phyloP scores from a whole-genome alignment of 805 yeast genomes.

The Candida berthetii region DNA sequence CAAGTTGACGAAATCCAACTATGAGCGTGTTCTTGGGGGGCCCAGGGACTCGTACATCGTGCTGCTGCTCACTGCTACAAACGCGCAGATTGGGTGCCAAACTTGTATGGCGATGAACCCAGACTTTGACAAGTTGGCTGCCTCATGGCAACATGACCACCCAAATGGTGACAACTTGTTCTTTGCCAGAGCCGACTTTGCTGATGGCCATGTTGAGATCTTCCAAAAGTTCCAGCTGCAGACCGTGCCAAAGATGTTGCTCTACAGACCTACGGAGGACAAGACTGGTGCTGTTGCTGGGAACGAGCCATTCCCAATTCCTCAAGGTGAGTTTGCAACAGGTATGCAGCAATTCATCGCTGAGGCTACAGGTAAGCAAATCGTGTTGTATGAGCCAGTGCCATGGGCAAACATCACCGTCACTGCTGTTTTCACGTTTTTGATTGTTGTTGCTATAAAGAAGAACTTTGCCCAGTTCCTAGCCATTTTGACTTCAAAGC shows the following conservation, averaged over 20 bases:
- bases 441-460: slow-evolving; percentile 24
- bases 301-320: slow-evolving; percentile 23
- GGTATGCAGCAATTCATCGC: slow-evolving; percentile 22
- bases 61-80: slow-evolving; percentile 70
- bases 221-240: slow-evolving; percentile 41
- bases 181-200: slow-evolving; percentile 73
- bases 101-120: slow-evolving; percentile 72
- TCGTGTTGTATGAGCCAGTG: slow-evolving; percentile 26
- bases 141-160: slow-evolving; percentile 55
- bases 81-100: slow-evolving; percentile 68
- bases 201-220: slow-evolving; percentile 43
- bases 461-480: slow-evolving; percentile 28
- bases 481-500: slow-evolving; percentile 39
- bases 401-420: slow-evolving; percentile 30
- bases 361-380: slow-evolving; percentile 12
- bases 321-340: slow-evolving; percentile 25
- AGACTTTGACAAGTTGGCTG: slow-evolving; percentile 50
- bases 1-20: slow-evolving; percentile 55
- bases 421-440: slow-evolving; percentile 27
- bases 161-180: slow-evolving; percentile 52
- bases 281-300: slow-evolving; percentile 29
- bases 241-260: slow-evolving; percentile 73
- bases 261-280: slow-evolving; percentile 47
- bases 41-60: slow-evolving; percentile 63
- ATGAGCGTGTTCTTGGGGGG: slow-evolving; percentile 47